Conservation (phyloP, 805 yeast genomes). For the Candida germanica region DNA sequence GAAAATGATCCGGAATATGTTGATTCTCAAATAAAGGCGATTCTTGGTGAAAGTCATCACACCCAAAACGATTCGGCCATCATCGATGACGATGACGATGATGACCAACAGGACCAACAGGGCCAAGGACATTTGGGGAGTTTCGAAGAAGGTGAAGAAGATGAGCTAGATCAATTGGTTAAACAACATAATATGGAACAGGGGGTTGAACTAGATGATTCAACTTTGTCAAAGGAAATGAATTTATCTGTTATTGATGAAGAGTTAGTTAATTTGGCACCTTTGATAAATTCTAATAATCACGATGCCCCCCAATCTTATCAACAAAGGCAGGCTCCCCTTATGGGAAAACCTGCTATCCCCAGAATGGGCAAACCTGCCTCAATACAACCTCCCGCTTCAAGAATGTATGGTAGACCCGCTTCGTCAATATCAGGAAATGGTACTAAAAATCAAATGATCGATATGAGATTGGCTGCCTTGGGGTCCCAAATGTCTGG, state of each 20-base stretch:
- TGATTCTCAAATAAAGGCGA: constrained; percentile 31
- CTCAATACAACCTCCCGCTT: constrained; percentile 43
- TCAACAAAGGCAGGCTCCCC: constrained; percentile 16
- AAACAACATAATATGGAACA: constrained; percentile 34
- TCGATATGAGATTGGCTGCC: constrained; percentile 22
- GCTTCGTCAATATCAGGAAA: constrained; percentile 18
- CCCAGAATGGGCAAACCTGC: constrained; percentile 47
- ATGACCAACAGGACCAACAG: neutral
- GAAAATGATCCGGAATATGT: constrained; percentile 24
- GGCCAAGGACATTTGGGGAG: constrained; percentile 5
- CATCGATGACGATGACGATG: constrained; percentile 13
- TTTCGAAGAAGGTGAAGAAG: constrained; percentile 27
- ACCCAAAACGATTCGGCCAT: constrained; percentile 21
- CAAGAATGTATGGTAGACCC: constrained; percentile 31
- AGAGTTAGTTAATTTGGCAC: constrained; percentile 40
- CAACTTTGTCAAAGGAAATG: constrained; percentile 16
- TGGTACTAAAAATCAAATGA: constrained; percentile 12
- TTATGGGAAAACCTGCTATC: constrained; percentile 31
- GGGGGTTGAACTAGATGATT: constrained; percentile 27
- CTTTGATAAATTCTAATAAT: constrained; percentile 33
- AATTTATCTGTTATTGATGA: constrained; percentile 34
- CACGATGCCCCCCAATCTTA: constrained; percentile 21
- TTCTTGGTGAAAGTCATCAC: constrained; percentile 23
- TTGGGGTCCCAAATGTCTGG: constrained; percentile 17
- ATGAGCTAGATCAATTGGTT: constrained; percentile 34